Conservation (phyloP, 202 grass and related monocot genomes). For the Panicum virgatum region DNA sequence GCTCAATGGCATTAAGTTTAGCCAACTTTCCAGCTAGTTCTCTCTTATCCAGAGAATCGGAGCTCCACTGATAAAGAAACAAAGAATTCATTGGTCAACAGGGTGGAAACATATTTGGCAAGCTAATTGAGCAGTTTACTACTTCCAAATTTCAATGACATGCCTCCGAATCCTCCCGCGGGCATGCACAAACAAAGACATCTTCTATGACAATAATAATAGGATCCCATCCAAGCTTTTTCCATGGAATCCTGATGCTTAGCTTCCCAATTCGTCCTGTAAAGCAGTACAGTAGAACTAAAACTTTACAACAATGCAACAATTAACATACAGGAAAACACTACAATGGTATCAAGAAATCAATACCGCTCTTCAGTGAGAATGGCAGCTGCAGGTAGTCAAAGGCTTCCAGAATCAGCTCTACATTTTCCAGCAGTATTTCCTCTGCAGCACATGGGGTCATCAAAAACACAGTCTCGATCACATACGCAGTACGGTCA, state of each 20-base stretch:
- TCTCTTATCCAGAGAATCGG: slow-evolving; percentile 79
- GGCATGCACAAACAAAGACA: slow-evolving; percentile 86
- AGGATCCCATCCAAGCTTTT: slow-evolving; percentile 94
- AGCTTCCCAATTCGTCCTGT: slow-evolving; percentile 85
- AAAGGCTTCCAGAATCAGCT: slow-evolving; percentile 93
- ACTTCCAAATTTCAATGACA: slow-evolving; percentile 36
- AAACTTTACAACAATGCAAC: neutral
- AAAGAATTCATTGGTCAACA: slow-evolving; percentile 36
- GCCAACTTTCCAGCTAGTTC: slow-evolving; percentile 97
- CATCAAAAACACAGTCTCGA: slow-evolving; percentile 7
- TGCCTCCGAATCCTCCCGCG: slow-evolving; percentile 87
- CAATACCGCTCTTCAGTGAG: slow-evolving; percentile 82
- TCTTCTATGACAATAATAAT: slow-evolving; percentile 93
- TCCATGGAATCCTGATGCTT: slow-evolving; percentile 98
- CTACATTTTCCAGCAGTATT: slow-evolving; percentile 88
- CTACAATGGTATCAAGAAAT: neutral
- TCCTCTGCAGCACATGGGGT: slow-evolving; percentile 60
- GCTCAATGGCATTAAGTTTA: slow-evolving; percentile 98
- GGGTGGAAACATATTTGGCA: slow-evolving; percentile 22
- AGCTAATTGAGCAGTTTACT: slow-evolving; percentile 27
- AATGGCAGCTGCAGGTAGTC: slow-evolving; percentile 97
- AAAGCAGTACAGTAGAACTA: slow-evolving; percentile 26
- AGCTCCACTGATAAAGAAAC: slow-evolving; percentile 76
- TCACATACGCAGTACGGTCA: slow-evolving; percentile 3
- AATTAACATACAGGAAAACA: neutral